Evolutionary conservation across 2,329 filamentous ascomycete species (phyloP).

Genomic region (Stromatinia cepivora): DNA sequence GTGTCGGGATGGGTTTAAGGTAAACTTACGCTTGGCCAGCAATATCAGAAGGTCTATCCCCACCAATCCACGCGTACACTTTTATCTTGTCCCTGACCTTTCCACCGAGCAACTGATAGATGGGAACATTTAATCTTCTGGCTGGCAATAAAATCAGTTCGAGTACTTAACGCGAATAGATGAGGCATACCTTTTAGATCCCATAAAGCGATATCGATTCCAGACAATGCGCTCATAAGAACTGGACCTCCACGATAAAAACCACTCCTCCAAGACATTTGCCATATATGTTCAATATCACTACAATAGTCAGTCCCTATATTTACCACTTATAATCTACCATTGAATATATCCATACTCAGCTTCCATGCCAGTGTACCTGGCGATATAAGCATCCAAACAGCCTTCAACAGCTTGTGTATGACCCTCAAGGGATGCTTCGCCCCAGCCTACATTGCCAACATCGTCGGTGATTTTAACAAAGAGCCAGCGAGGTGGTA

Average conservation of each 20-base stretch:
- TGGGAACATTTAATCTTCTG: conserved; percentile 61
- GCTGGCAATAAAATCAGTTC: conserved; percentile 41
- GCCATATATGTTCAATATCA: conserved; percentile 81
- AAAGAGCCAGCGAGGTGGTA: conserved; percentile 74
- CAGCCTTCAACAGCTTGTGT: conserved; percentile 73
- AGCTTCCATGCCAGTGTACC: conserved; percentile 67
- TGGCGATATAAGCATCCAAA: conserved; percentile 63
- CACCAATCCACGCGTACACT: conserved; percentile 79
- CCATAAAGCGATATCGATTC: conserved; percentile 79
- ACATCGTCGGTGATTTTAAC: conserved; percentile 72
- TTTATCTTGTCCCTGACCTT: conserved; percentile 69
- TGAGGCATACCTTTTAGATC: conserved; percentile 61
- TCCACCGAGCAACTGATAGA: conserved; percentile 73
- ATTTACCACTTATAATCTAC: background rate
- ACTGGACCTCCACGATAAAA: conserved; percentile 80
- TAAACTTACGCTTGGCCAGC: conserved; percentile 57
- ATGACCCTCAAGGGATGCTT: conserved; percentile 73
- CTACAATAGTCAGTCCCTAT: conserved; percentile 43
- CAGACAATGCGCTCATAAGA: conserved; percentile 76
- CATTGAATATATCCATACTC: conserved; percentile 51
- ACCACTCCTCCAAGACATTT: conserved; percentile 65
- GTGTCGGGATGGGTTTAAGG: conserved; percentile 20
- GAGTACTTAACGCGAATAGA: background rate
- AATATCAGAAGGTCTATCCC: conserved; percentile 68
- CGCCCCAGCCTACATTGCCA: conserved; percentile 69